A percentile compares a stretch with the other conserved stretches of the same genome.
These are phyloP conservation scores for Candida frijolesensis DNA, from an alignment of 1,139 yeast species.

Conservation along the genomic window DNA sequence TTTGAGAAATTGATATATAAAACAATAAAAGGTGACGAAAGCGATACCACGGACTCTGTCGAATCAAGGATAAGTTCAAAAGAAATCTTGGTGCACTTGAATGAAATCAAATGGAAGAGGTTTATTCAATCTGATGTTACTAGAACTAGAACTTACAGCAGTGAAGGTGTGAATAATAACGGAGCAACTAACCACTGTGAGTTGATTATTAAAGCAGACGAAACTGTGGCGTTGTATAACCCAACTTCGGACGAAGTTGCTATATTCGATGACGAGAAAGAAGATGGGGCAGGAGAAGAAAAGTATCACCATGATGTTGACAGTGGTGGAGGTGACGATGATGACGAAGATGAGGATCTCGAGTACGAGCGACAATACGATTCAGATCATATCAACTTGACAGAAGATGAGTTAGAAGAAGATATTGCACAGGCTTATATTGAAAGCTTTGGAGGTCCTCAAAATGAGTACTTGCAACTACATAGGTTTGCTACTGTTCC, in stretches of 20 bases:
- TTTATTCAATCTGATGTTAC: constrained; percentile 9
- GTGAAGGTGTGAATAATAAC: too few species aligned
- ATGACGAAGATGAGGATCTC: constrained; percentile 15
- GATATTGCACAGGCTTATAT: not conserved
- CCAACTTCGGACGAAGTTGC: not conserved
- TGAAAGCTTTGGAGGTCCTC: not conserved
- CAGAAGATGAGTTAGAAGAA: constrained; percentile 9
- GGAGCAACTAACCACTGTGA: not conserved
- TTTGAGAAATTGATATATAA: constrained; percentile 28
- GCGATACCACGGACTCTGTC: constrained; percentile 1
- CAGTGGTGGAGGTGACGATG: constrained; percentile 4
- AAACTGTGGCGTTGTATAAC: constrained; percentile 7
- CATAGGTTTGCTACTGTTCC: constrained; percentile 5
- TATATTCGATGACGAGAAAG: not conserved
- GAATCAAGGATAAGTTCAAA: constrained; percentile 10
- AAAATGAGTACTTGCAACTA: constrained; percentile 1
- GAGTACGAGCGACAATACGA: constrained; percentile 12
- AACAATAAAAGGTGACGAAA: constrained; percentile 34
- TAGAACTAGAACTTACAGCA: not conserved
- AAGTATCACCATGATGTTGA: not conserved
- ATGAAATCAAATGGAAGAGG: constrained; percentile 22
- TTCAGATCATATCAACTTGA: constrained; percentile 15
- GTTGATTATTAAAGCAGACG: not conserved
- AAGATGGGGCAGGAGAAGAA: not conserved
- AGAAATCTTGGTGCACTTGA: constrained; percentile 25